phyloP scores from a whole-genome alignment of 2,329 filamentous ascomycete species.

The Cercospora sp. region DNA sequence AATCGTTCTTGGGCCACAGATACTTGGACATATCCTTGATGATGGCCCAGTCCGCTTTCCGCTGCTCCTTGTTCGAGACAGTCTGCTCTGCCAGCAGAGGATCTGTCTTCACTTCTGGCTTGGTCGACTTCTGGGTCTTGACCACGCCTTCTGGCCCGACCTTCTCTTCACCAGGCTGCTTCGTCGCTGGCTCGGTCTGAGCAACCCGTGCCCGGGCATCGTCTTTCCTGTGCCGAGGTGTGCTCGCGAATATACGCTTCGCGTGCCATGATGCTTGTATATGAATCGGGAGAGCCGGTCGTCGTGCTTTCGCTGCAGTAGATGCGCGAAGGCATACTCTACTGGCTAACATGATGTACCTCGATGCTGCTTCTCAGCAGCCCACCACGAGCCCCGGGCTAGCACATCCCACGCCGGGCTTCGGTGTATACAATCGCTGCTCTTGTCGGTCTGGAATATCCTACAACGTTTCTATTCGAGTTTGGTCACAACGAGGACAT shows the following conservation, averaged over 20 bases:
- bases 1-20: conserved; percentile 87
- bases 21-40: conserved; percentile 97
- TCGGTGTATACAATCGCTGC: neutral
- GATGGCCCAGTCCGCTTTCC: conserved; percentile 96
- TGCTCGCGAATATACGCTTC: conserved; percentile 48
- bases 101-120: conserved; percentile 47
- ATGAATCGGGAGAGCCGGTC: conserved; percentile 15
- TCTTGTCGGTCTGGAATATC: neutral
- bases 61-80: conserved; percentile 76
- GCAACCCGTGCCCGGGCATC: conserved; percentile 35
- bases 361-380: conserved; percentile 3
- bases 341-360: conserved; percentile 31
- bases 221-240: conserved; percentile 47
- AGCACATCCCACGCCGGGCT: neutral
- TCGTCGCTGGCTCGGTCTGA: conserved; percentile 31
- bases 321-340: conserved; percentile 30
- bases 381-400: neutral
- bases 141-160: conserved; percentile 41
- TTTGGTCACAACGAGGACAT: neutral
- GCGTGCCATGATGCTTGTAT: conserved; percentile 28
- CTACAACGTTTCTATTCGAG: neutral
- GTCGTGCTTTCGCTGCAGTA: conserved; percentile 10
- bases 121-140: conserved; percentile 35
- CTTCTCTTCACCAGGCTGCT: conserved; percentile 34
- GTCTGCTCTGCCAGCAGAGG: conserved; percentile 66